Percentiles rank a stretch among this genome's conserved stretches.
These are phyloP conservation scores for Agrostemma githago DNA, from an alignment of 148 eudicot species.

Conservation along the genomic window DNA sequence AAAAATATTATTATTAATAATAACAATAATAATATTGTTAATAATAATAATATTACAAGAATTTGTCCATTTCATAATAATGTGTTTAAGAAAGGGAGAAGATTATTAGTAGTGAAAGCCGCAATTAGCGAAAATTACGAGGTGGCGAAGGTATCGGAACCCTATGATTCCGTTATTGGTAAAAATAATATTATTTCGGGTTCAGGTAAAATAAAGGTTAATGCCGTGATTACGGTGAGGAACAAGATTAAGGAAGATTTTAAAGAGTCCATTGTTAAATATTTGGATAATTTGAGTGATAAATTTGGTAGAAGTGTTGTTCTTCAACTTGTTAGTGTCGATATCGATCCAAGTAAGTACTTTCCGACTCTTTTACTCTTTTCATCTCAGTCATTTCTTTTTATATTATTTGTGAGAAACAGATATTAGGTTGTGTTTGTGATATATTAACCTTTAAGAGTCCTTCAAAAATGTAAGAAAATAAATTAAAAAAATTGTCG, in stretches of 20 bases:
- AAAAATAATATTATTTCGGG: constrained; percentile 3
- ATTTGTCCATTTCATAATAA: constrained; percentile 11
- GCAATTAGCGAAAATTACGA: constrained; percentile 68
- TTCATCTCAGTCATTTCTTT: too few species aligned
- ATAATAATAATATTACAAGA: background rate
- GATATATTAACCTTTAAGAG: too few species aligned
- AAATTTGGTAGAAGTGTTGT: constrained; percentile 70
- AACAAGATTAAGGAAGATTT: constrained; percentile 82
- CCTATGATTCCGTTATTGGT: constrained; percentile 12
- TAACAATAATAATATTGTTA: too few species aligned
- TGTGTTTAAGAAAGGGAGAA: background rate
- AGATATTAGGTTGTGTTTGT: too few species aligned
- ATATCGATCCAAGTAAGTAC: constrained; percentile 68
- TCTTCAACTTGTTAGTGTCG: constrained; percentile 61
- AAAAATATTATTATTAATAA: too few species aligned
- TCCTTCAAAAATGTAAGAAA: too few species aligned
- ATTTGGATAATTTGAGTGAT: constrained; percentile 59
- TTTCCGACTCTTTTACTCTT: too few species aligned
- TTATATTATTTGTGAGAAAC: too few species aligned
- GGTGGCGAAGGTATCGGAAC: constrained; percentile 11
- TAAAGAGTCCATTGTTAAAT: constrained; percentile 48
- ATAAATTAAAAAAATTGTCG: too few species aligned
- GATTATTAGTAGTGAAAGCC: constrained; percentile 28
- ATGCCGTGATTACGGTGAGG: constrained; percentile 78
- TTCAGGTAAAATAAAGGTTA: constrained; percentile 54